These are phyloP conservation scores for Polygonum maritimum DNA, from an alignment of 148 eudicot genomes.

Conservation along the genomic window DNA sequence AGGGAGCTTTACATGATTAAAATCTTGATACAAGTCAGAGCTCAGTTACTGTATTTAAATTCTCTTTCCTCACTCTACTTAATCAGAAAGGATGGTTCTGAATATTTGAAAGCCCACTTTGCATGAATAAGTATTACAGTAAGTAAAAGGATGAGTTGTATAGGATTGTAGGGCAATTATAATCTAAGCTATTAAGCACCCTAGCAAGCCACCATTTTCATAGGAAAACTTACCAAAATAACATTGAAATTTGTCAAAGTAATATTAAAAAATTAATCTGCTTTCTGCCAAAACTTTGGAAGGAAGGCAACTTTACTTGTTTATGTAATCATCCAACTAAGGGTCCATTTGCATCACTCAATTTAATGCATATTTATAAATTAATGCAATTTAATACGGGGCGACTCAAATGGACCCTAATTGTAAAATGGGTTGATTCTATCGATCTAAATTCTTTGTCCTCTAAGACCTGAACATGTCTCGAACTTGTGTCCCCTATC, in stretches of 20 bases:
- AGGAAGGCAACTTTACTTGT: not conserved
- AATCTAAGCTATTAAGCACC: conserved; percentile 5
- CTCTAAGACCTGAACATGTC: too few relatives aligned
- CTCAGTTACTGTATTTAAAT: not conserved
- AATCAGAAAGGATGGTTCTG: conserved; percentile 2
- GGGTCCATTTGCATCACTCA: too few relatives aligned
- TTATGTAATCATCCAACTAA: not conserved
- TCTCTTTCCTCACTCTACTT: not conserved
- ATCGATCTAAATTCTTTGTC: too few relatives aligned
- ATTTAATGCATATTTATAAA: too few relatives aligned
- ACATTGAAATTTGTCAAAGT: not conserved
- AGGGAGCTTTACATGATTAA: not conserved
- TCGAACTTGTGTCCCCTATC: too few relatives aligned
- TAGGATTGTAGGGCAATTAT: not conserved
- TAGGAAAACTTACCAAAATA: not conserved
- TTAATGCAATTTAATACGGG: too few relatives aligned
- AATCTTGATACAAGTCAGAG: not conserved
- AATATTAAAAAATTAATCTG: not conserved
- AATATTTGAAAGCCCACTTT: conserved; percentile 3
- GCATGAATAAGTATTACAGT: not conserved
- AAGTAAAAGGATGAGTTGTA: not conserved
- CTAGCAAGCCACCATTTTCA: not conserved
- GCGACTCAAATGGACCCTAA: too few relatives aligned
- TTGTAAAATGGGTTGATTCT: not conserved
- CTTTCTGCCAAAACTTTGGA: conserved; percentile 4